Base-by-base conservation (phyloP, 129 eudicot genomes). In the Dittrichia graveolens region DNA sequence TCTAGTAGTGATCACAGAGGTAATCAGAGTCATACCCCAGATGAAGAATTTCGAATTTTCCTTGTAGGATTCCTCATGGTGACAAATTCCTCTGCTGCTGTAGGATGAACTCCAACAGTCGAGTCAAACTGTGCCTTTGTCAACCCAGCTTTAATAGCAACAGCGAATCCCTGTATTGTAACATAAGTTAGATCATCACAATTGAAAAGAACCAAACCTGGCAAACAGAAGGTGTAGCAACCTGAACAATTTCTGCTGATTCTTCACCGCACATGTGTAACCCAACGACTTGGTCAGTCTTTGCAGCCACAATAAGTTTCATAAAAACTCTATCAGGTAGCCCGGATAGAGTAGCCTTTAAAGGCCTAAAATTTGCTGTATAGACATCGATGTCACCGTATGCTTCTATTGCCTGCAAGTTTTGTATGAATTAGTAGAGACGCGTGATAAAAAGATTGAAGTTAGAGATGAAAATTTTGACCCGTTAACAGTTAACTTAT, bases 201-300 rank as follows among this genome's bases (percentile, higher is more conserved):
- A 18, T 34, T 15, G 48, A 6, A 6, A 43, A 7, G 24, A 41
- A 53, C 19, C 18, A 56, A 40, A 39, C 68, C 74, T 9, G 64
- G 61, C 14, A 53, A 66, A 74, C 11, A 61, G 43, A 69, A 56
- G 16, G 65, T 52, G 69, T 11, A 75, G 34, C 35, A 79, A 90
- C 99, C 97, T 95, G 99, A 24, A 85, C 88, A 54, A 95, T 70
- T 80, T 95, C 99, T 13, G 99, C 91, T 67, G 99, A 82, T 75
- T 90, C 99, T 48, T 95, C 97, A 76, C 99, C 99, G 52, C 99
- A 95, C 88, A 95, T 84, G 79, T 90, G 97, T 83, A 95, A 79
- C 12, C 99, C 99, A 4, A 95, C 8, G 55, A 95, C 96, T 79
- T 88, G 85, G 58, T 83, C 62, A 45, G 99, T 90, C 77, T 88